Conservation (phyloP, 352 stramenopile genomes). For the Globisporangium parvum region DNA sequence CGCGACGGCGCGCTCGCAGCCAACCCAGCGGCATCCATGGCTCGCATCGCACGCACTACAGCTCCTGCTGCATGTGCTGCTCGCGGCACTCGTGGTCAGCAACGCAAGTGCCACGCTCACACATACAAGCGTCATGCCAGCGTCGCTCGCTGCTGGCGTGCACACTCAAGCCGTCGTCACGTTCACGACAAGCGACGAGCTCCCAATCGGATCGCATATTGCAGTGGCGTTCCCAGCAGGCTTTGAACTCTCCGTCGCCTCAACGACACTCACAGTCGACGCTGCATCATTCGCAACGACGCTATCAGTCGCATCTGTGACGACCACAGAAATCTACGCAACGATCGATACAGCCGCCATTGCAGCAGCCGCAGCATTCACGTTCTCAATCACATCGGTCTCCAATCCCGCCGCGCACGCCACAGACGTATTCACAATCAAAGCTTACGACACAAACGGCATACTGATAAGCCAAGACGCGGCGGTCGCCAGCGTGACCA, state of each 20-base stretch:
- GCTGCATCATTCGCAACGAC: slow-evolving; percentile 18
- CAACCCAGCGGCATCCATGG: too few relatives aligned
- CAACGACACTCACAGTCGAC: slow-evolving; percentile 6
- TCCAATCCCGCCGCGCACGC: slow-evolving; percentile 23
- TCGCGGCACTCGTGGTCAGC: too few relatives aligned
- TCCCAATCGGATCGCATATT: slow-evolving; percentile 19
- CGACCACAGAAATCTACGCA: slow-evolving; percentile 16
- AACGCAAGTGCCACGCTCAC: slow-evolving; percentile 16
- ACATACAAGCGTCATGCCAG: slow-evolving; percentile 16
- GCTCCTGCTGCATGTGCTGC: too few relatives aligned
- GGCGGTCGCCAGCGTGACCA: slow-evolving; percentile 7
- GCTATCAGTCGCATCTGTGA: slow-evolving; percentile 17
- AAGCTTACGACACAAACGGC: slow-evolving; percentile 16
- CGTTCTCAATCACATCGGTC: slow-evolving; percentile 25
- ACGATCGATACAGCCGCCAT: slow-evolving; percentile 19
- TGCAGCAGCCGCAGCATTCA: slow-evolving; percentile 13
- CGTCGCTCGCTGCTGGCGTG: slow-evolving; percentile 19
- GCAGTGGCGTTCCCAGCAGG: slow-evolving; percentile 25
- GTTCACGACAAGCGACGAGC: slow-evolving; percentile 21
- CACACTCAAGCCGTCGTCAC: slow-evolving; percentile 18
- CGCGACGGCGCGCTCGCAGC: too few relatives aligned
- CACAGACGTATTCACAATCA: slow-evolving; percentile 19
- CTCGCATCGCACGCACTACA: too few relatives aligned
- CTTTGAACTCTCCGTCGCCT: slow-evolving; percentile 20
- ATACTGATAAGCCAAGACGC: slow-evolving; percentile 9